Evolutionary conservation across 2,329 filamentous ascomycete species (phyloP).

Genomic region (Aspergillus tubingensis): DNA sequence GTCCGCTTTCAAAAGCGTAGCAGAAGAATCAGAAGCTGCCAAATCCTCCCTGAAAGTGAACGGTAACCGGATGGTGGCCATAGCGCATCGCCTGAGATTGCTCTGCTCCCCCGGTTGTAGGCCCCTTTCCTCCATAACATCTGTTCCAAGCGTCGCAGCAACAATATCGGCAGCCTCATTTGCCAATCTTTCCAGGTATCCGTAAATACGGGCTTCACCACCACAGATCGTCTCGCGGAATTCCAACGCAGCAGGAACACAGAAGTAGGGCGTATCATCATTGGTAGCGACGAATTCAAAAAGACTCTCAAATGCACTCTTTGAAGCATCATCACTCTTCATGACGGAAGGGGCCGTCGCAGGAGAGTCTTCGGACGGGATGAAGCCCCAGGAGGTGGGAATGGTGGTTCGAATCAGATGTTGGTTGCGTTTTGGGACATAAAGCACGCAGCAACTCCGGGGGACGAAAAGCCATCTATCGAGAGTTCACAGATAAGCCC

Average conservation of each 20-base stretch:
- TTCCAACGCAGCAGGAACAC: constrained; percentile 68
- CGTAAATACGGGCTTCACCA: constrained; percentile 69
- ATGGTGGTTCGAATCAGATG: constrained; percentile 70
- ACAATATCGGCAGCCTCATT: constrained; percentile 62
- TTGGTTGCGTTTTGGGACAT: constrained; percentile 77
- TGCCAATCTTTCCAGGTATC: constrained; percentile 66
- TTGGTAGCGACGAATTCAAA: constrained; percentile 79
- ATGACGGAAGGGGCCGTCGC: constrained; percentile 38
- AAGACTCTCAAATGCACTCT: constrained; percentile 59
- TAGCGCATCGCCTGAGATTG: constrained; percentile 52
- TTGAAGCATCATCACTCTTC: constrained; percentile 50
- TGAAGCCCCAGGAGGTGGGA: constrained; percentile 79
- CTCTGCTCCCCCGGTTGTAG: constrained; percentile 51
- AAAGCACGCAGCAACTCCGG: constrained; percentile 76
- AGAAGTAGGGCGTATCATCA: constrained; percentile 72
- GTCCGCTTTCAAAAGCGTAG: constrained; percentile 43
- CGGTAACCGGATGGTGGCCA: constrained; percentile 75
- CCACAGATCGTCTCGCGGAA: constrained; percentile 71
- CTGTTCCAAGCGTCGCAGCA: constrained; percentile 66
- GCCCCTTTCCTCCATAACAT: constrained; percentile 61
- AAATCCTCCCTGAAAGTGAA: constrained; percentile 1
- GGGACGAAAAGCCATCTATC: constrained; percentile 76
- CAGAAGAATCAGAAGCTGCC: too few species aligned
- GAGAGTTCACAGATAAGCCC: constrained; percentile 10
- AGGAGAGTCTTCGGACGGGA: constrained; percentile 22